Percentiles rank a stretch among this genome's conserved stretches.
These are phyloP conservation scores for Mimosa pudica DNA, from an alignment of 306 rosid species.

Conservation along the genomic window DNA sequence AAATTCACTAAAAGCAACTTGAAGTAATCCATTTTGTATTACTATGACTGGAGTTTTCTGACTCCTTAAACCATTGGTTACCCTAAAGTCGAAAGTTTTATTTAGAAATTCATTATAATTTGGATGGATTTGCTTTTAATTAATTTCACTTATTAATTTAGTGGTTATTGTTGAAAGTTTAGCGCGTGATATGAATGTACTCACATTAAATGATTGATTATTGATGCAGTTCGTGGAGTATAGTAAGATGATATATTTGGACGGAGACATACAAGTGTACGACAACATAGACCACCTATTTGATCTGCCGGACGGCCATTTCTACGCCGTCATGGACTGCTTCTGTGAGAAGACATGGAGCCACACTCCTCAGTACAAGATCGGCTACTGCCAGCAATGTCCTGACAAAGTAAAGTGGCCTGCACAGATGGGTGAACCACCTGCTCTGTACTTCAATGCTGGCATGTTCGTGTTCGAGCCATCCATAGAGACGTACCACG, in stretches of 20 bases:
- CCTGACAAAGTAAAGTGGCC: conserved; percentile 70
- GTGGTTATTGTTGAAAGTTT: not conserved
- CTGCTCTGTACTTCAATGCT: conserved; percentile 80
- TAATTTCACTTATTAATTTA: not conserved
- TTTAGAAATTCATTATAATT: not conserved
- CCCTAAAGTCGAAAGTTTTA: not conserved
- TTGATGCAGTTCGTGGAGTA: conserved; percentile 70
- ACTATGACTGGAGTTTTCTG: too few relatives aligned
- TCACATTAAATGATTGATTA: not conserved
- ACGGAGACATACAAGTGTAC: conserved; percentile 74
- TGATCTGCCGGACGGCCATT: conserved; percentile 54
- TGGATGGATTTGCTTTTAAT: not conserved
- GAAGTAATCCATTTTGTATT: too few relatives aligned
- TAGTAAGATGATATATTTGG: conserved; percentile 71
- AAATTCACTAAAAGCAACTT: too few relatives aligned
- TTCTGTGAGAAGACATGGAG: conserved; percentile 87
- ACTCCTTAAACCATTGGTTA: not conserved
- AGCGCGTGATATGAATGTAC: too few relatives aligned
- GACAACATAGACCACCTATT: conserved; percentile 72
- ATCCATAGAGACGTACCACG: conserved; percentile 36
- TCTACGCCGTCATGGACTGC: conserved; percentile 82
- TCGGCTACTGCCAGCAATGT: conserved; percentile 80
- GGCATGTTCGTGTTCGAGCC: conserved; percentile 87
- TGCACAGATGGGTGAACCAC: conserved; percentile 48
- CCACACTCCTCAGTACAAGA: conserved; percentile 59